Evolutionary conservation across 345 rosid species (phyloP).

Genomic region (Arabidopsis thaliana): TAIR10.1 NC_003076.8:18413001-18413500

Average conservation of each 20-base stretch:
- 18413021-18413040: background rate
- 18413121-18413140: constrained; percentile 55
- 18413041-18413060: constrained; percentile 46
- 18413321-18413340: constrained; percentile 10
- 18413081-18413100: background rate
- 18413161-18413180: constrained; percentile 34
- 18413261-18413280: constrained; percentile 39
- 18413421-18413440: no score
- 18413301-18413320: background rate
- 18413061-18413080: constrained; percentile 40
- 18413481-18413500: no score
- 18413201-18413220: constrained; percentile 49
- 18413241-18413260: constrained; percentile 35
- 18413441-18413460: no score
- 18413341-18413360: no score
- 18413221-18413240: constrained; percentile 50
- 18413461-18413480: no score
- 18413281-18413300: constrained; percentile 35
- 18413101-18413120: background rate
- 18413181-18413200: constrained; percentile 57
- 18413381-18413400: no score
- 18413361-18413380: no score
- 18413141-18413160: constrained; percentile 45
- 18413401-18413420: no score
- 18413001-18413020: background rate